Base-by-base conservation (phyloP, 1,284 basidiomycete genomes). In the Cutaneotrichosporon sp. region DNA sequence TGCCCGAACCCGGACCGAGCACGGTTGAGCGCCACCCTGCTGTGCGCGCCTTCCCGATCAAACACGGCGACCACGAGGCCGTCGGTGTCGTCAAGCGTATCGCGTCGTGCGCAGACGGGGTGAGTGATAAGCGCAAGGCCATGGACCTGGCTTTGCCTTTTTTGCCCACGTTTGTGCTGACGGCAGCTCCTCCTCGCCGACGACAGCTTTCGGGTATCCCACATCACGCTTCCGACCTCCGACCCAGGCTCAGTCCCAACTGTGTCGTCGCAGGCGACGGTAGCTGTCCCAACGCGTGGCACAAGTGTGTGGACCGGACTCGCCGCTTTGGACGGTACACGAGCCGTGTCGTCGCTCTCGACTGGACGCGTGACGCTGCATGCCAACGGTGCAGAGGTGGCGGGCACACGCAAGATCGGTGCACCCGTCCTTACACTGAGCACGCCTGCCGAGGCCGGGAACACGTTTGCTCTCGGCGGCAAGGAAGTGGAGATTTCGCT, bases 401-500 rank as follows among this genome's bases (percentile, higher is more conserved):
- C 34, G 1, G 58, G 54, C 33, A 48, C 38, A 5, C 26, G 44
- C 34, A 52, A 52, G 44, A 23, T 53, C 12, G 58, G 58, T 20
- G 49, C 68, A 1, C 70, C 70, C 2, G 53, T 74, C 4, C 64
- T 64, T 17, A 62, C 68, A n/a, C 56, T 75, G 38, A 79, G 79
- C n/a, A 64, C 72, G 0, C 52, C 67, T 4, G 20, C n/a, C 0
- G 71, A 87, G 14, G 80, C 81, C 48, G 74, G 73, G 4, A 68
- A 77, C 21, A 79, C 80, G 0, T 90, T 93, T 73, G 82, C 84
- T 0, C 86, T 90, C 58, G 90, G 86, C 7, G 90, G 90, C 4
- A 85, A 92, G 62, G 90, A 93, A 71, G 87, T 93, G 15, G 88
- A 92, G 55, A 70, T 90, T 3, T 90, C 88, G 1, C 66, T 92